phyloP scores from a whole-genome alignment of 257 asterid species.

The Eucommia ulmoides region DNA sequence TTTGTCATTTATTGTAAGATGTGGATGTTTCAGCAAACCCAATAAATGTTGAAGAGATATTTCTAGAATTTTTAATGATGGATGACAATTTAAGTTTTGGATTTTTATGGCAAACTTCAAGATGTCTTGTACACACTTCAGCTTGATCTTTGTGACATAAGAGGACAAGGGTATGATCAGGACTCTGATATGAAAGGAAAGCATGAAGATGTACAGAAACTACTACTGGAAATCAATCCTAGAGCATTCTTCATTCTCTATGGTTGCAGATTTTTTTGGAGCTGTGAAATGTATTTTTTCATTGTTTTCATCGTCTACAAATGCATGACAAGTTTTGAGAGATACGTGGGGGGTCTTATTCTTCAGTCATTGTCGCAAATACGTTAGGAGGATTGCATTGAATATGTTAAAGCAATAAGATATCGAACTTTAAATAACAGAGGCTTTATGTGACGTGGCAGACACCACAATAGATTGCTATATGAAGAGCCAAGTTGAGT shows the following conservation, averaged over 20 bases:
- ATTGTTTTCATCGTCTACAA: neutral
- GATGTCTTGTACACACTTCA: neutral
- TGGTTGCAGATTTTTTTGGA: neutral
- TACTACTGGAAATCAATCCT: neutral
- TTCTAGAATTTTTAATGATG: neutral
- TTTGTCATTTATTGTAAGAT: neutral
- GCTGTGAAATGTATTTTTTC: neutral
- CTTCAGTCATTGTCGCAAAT: neutral
- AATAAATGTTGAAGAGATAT: neutral
- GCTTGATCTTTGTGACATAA: neutral
- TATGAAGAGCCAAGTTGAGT: neutral
- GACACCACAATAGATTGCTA: too few species aligned
- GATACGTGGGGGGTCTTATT: neutral
- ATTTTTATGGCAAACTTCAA: neutral
- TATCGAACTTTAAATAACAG: neutral
- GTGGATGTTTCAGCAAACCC: constrained; percentile 1
- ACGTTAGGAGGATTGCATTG: neutral
- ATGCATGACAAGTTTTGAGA: neutral
- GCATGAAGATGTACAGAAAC: neutral
- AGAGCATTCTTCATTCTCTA: neutral
- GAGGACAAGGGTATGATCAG: neutral
- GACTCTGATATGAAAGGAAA: neutral
- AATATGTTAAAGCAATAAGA: too few species aligned
- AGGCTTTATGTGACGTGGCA: neutral
- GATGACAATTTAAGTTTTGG: neutral